Percentiles rank a stretch among this genome's conserved stretches.
These are phyloP conservation scores for Myxozyma nipponensis DNA, from an alignment of 805 yeast species.

Conservation along the genomic window DNA sequence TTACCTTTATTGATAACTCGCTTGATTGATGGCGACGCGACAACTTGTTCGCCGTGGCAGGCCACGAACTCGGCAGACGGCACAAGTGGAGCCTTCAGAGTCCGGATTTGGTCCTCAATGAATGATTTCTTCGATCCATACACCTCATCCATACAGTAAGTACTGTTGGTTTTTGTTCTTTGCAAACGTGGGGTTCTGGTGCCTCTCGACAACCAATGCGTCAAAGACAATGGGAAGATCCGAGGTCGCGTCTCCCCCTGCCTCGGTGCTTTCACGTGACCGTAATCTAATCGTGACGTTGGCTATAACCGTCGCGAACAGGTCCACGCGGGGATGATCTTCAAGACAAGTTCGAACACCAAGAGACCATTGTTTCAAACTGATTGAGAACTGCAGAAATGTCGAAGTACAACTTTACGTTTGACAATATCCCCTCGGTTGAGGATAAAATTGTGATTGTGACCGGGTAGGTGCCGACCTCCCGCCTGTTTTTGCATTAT, in stretches of 20 bases:
- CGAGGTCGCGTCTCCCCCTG: no score
- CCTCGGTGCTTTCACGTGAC: no score
- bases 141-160: conserved; percentile 6
- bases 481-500: neutral
- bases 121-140: conserved; percentile 22
- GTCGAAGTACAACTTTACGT: conserved; percentile 7
- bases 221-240: no score
- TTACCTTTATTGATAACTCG: conserved; percentile 13
- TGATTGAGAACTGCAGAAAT: no score
- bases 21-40: conserved; percentile 2
- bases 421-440: conserved; percentile 21
- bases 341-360: no score
- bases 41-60: neutral
- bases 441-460: conserved; percentile 20
- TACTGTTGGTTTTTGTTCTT: no score
- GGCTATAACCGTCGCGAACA: no score
- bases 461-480: conserved; percentile 13
- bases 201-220: no score
- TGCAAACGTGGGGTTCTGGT: no score
- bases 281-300: no score
- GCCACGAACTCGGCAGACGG: conserved; percentile 18
- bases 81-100: conserved; percentile 10
- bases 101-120: conserved; percentile 23
- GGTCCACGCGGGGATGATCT: no score
- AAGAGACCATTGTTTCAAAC: no score